Evolutionary conservation across 1,284 basidiomycete species (phyloP), one percentile per base, ranked within the genome.

Genomic region (Tremellales sp.): DNA sequence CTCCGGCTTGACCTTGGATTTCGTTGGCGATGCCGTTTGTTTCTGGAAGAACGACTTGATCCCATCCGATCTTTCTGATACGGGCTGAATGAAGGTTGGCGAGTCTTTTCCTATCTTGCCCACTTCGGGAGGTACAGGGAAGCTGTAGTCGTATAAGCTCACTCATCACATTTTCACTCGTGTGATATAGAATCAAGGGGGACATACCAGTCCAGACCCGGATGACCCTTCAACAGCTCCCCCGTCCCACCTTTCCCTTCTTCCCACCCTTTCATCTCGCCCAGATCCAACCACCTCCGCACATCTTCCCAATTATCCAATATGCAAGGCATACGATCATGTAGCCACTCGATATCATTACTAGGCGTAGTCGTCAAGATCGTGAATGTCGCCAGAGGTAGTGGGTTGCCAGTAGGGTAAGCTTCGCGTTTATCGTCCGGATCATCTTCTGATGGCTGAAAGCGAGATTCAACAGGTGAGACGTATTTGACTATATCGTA

Each of bases 271-370:
- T 90, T 21, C 79, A 78, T 2, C 80, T 79, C 8, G 79, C 81
- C 11, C 82, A 85, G 54, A 65, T 93, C 86, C 10, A 97, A 79
- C 93, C 93, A 97, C 21, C 71, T 67, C 11, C 77, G 65, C 33
- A 92, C 76, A 5, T 86, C 83, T 3, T 82, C 77, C 40, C 76
- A 64, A 1, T 78, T 77, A 2, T 82, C 78, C 2, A 97, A 79
- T 44, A 97, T 86, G 45, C 92, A 87, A 3, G 93, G 93, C 76
- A 94, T 92, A 15, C 93, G 83, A 63, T 94, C 88, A 70, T 97
- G 93, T 26, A 94, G 77, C 85, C 87, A 91, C 10, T 76, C 74
- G 48, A 89, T 77, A 10, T 83, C 79, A 48, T 80, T 79, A 62
- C 80, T 80, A 1, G 87, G 85, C 11, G 79, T 74, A 0, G 89